These are phyloP conservation scores for Verticillium nonalfalfae DNA, from an alignment of 2,329 filamentous ascomycete genomes.

Conservation along the genomic window DNA sequence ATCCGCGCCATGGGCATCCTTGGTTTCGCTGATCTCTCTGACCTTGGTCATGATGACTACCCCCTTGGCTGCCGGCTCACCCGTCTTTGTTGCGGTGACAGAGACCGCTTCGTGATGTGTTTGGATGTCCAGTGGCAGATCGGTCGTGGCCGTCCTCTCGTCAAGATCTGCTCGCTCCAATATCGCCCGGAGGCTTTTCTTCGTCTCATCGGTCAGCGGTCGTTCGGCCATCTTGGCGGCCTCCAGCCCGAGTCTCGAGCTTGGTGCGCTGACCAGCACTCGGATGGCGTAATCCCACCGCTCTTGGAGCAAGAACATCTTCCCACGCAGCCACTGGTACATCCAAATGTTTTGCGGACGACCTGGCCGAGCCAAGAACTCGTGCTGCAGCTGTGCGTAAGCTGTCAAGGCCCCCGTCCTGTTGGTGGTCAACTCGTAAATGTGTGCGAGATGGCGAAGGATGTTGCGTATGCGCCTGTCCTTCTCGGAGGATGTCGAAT, in stretches of 20 bases:
- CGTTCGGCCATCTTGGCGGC: neutral
- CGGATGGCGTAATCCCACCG: constrained; percentile 10
- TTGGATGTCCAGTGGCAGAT: neutral
- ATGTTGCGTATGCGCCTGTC: constrained; percentile 9
- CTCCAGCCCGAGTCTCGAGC: constrained; percentile 4
- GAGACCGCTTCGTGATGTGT: neutral
- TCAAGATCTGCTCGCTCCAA: neutral
- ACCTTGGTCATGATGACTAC: neutral
- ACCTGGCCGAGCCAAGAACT: constrained; percentile 7
- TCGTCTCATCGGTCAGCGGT: neutral
- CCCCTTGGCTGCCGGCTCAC: neutral
- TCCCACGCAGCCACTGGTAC: constrained; percentile 10
- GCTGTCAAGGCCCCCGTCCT: constrained; percentile 7
- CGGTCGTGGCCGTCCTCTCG: neutral
- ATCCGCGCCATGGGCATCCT: neutral
- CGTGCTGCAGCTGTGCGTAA: constrained; percentile 10
- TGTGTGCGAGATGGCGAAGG: constrained; percentile 10
- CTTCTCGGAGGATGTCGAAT: neutral
- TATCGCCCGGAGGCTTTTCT: neutral
- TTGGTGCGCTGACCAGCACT: constrained; percentile 7
- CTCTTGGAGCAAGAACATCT: constrained; percentile 11
- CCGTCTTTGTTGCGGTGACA: neutral
- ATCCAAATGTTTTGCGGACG: constrained; percentile 7
- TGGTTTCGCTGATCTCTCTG: neutral
- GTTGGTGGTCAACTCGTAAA: constrained; percentile 9